A percentile compares a stretch with the other conserved stretches of the same genome.
Evolutionary conservation across 2,329 filamentous ascomycete genomes (phyloP).

Genomic region (Westerdykella sp.): DNA sequence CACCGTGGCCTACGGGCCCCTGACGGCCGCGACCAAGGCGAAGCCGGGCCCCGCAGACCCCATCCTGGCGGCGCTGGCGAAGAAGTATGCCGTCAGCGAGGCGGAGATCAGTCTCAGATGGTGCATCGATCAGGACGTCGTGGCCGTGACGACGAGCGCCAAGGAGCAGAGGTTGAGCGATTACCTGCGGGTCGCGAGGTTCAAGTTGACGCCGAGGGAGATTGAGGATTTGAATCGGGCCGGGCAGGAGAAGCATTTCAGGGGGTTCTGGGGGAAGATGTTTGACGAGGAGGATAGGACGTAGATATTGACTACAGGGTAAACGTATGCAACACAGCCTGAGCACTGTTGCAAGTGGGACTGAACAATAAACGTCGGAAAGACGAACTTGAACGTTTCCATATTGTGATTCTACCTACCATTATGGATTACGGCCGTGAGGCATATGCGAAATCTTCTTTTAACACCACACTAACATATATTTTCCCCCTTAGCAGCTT

Average conservation of each 20-base stretch:
- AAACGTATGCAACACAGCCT: too few relatives aligned
- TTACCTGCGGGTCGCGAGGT: slow-evolving; percentile 51
- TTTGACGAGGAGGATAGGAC: slow-evolving; percentile 50
- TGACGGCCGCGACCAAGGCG: slow-evolving; percentile 49
- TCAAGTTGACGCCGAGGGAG: slow-evolving; percentile 54
- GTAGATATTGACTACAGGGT: too few relatives aligned
- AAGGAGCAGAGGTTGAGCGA: slow-evolving; percentile 56
- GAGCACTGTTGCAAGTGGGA: too few relatives aligned
- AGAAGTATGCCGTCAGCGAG: slow-evolving; percentile 55
- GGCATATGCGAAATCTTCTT: too few relatives aligned
- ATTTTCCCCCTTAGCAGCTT: not conserved
- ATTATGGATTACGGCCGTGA: too few relatives aligned
- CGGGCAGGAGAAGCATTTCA: slow-evolving; percentile 56
- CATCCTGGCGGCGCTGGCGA: slow-evolving; percentile 46
- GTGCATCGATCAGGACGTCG: slow-evolving; percentile 55
- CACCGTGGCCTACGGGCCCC: slow-evolving; percentile 43
- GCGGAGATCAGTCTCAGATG: slow-evolving; percentile 54
- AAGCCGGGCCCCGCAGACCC: slow-evolving; percentile 51
- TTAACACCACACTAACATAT: too few relatives aligned
- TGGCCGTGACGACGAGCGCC: slow-evolving; percentile 54
- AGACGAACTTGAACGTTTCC: too few relatives aligned
- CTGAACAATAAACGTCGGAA: too few relatives aligned
- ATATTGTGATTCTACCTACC: too few relatives aligned
- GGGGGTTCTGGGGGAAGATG: slow-evolving; percentile 52
- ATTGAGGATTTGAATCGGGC: slow-evolving; percentile 44